phyloP scores from a whole-genome alignment of 1,284 basidiomycete genomes.

The Leccinum pseudoinsigne region DNA sequence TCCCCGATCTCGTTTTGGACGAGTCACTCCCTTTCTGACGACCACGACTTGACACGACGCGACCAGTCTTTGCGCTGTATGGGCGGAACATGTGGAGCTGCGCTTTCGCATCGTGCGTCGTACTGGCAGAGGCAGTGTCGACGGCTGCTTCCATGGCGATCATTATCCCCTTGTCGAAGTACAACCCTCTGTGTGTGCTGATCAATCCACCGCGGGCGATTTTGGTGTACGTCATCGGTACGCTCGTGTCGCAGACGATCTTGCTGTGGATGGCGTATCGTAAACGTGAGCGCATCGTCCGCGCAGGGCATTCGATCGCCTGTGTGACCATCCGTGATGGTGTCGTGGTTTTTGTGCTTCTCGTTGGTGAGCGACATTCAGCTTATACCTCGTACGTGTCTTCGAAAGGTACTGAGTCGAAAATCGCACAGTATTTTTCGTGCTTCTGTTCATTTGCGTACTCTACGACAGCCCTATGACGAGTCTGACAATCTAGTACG shows the following conservation, averaged over 20 bases:
- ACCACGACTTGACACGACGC: slow-evolving; percentile 1
- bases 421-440: slow-evolving; percentile 12
- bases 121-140: slow-evolving; percentile 13
- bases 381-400: neutral
- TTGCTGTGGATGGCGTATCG: slow-evolving; percentile 23
- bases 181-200: slow-evolving; percentile 19
- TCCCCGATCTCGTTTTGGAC: neutral
- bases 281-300: slow-evolving; percentile 11
- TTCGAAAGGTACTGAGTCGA: neutral
- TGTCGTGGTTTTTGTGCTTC: slow-evolving; percentile 15
- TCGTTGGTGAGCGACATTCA: slow-evolving; percentile 16
- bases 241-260: slow-evolving; percentile 17
- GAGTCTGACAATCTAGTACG: slow-evolving; percentile 18
- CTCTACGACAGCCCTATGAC: slow-evolving; percentile 11
- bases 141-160: neutral
- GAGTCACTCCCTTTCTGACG: neutral
- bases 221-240: slow-evolving; percentile 12
- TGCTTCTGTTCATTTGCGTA: slow-evolving; percentile 4
- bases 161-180: slow-evolving; percentile 11
- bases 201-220: slow-evolving; percentile 10
- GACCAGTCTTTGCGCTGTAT: slow-evolving; percentile 23
- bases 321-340: slow-evolving; percentile 30
- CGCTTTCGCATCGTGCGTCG: slow-evolving; percentile 5
- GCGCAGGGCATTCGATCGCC: slow-evolving; percentile 8
- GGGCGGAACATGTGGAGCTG: slow-evolving; percentile 8